phyloP scores from a whole-genome alignment of 257 asterid genomes.

The Marsdenia floribunda region DNA sequence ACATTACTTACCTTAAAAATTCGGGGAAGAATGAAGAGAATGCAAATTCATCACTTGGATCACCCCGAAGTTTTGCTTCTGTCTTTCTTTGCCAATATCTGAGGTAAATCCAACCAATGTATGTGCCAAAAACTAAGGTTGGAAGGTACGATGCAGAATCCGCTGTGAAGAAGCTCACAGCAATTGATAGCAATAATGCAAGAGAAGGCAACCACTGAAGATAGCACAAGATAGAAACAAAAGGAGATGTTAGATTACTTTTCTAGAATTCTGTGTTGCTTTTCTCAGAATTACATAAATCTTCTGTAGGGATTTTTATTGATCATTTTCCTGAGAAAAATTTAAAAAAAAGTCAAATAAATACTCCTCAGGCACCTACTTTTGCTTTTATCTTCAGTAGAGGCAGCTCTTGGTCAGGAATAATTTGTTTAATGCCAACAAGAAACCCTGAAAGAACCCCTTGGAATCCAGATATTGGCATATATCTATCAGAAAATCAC shows the following conservation, averaged over 20 bases:
- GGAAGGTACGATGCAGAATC: constrained; percentile 77
- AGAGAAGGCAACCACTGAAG: constrained; percentile 95
- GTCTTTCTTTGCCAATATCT: constrained; percentile 82
- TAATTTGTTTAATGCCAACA: constrained; percentile 83
- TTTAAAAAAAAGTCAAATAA: constrained; percentile 15
- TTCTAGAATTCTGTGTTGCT: constrained; percentile 1
- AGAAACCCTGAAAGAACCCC: constrained; percentile 84
- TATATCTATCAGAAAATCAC: constrained; percentile 44
- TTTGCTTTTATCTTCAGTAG: constrained; percentile 64
- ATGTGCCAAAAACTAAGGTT: constrained; percentile 68
- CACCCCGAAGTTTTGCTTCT: constrained; percentile 76
- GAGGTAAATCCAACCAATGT: constrained; percentile 85
- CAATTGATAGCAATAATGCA: constrained; percentile 48
- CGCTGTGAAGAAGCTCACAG: constrained; percentile 60
- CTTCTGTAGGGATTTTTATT: not conserved
- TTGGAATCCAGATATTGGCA: constrained; percentile 90
- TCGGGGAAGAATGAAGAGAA: constrained; percentile 82
- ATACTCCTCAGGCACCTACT: constrained; percentile 37
- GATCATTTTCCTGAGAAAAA: not conserved
- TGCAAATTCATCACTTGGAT: constrained; percentile 91
- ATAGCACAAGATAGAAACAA: constrained; percentile 19
- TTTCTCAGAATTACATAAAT: not conserved
- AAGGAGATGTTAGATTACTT: constrained; percentile 13
- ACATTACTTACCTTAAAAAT: constrained; percentile 42
- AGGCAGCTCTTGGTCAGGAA: constrained; percentile 84